Percentiles rank a stretch among this genome's conserved stretches.
phyloP scores from a whole-genome alignment of 768 basidiomycete species.

The Boletus subparvulus region DNA sequence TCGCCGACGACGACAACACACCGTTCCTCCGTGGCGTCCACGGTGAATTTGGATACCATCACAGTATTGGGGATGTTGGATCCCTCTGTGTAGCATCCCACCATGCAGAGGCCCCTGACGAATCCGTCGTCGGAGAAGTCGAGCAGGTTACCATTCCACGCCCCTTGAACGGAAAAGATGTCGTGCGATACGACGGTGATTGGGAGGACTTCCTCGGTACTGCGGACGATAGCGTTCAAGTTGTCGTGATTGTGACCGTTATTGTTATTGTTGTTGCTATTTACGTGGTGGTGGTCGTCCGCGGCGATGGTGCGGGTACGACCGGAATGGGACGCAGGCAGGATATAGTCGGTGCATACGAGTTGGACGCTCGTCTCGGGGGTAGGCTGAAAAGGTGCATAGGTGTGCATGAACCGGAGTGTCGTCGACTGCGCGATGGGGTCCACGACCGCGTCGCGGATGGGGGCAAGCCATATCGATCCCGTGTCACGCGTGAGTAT shows the following conservation, averaged over 20 bases:
- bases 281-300: neutral
- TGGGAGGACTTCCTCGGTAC: neutral
- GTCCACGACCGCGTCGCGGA: slow-evolving; percentile 13
- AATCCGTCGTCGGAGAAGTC: slow-evolving; percentile 16
- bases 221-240: slow-evolving; percentile 9
- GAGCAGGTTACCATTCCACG: slow-evolving; percentile 16
- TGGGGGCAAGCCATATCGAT: slow-evolving; percentile 13
- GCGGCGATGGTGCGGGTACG: neutral
- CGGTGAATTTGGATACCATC: slow-evolving; percentile 11
- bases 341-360: slow-evolving; percentile 18
- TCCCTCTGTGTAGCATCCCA: neutral
- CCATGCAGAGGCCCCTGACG: slow-evolving; percentile 12
- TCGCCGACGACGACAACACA: slow-evolving; percentile 15
- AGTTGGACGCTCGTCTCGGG: slow-evolving; percentile 5
- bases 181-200: slow-evolving; percentile 12
- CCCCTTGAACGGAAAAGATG: slow-evolving; percentile 7
- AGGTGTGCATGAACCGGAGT: slow-evolving; percentile 23
- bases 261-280: neutral
- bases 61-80: neutral
- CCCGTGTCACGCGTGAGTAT: slow-evolving; percentile 3
- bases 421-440: slow-evolving; percentile 11
- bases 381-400: neutral
- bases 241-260: neutral
- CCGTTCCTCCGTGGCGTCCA: slow-evolving; percentile 19
- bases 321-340: neutral